Evolutionary conservation across 192 early-diverging fungal species (phyloP), one percentile per base, ranked within the genome.

Genomic region (Backusella luteola): DNA sequence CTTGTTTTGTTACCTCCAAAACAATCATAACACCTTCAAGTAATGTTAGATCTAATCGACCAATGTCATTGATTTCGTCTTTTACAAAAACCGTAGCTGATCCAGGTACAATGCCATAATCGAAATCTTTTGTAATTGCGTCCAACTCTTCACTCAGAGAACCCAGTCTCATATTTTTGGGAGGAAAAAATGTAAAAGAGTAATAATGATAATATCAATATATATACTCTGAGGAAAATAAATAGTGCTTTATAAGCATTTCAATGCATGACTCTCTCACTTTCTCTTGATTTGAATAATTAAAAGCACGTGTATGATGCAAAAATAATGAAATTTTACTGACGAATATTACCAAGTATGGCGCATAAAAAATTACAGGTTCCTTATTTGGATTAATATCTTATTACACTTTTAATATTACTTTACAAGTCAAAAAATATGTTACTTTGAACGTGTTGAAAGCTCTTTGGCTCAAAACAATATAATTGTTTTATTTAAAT

Each of bases 61-160:
- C 72, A 29, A 73, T 68, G 19, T 52, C 35, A 34, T 73, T 73
- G 7, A 36, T 5, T 49, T 78, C 72, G 53, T 78, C 77, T 53
- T 56, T 78, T 23, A 74, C 71, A 67, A 74, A 78, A 38, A 78
- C 52, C 17, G 77, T 67, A 17, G 72, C 77, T 59, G 77, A 78
- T 26, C 72, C 72, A 0, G 77, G 77, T 21, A 78, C 72, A 56
- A 78, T 78, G 4, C 77, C 77, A 78, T 73, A 78, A 38, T 78
- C 77, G 41, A 67, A 78, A 32, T 78, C 77, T 34, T 53, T 66
- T 1, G 77, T 73, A 32, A 78, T 78, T 19, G 77, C 66, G 19
- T 73, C 59, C 19, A 78, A 21, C 53, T 73, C 72, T 35, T 72
- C 72, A 42, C 63, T 44, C 5, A 74, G 35, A 44, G 73, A 74